phyloP scores from a whole-genome alignment of 1,284 basidiomycete genomes.

The Rhodotorula sp. region DNA sequence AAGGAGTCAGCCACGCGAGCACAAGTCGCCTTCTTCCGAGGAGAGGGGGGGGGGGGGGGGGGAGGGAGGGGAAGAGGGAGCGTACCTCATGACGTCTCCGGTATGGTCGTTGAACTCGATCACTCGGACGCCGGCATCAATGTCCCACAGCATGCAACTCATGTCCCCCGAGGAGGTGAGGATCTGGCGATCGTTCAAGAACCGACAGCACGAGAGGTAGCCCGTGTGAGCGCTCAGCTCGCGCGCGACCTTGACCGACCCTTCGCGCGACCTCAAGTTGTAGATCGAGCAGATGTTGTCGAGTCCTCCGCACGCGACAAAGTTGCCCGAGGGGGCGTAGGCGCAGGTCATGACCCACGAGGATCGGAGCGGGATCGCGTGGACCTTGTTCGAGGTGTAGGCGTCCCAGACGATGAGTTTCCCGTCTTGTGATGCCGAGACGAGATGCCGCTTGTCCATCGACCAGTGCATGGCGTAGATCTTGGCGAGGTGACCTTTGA shows the following conservation, averaged over 20 bases:
- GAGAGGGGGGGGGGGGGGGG: no score
- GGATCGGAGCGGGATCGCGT: constrained; percentile 93
- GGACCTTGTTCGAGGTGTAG: constrained; percentile 99
- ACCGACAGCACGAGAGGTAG: constrained; percentile 95
- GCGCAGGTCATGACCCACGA: constrained; percentile 99
- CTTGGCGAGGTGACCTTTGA: constrained; percentile 96
- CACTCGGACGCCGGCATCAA: constrained; percentile 90
- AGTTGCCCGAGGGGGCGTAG: constrained; percentile 93
- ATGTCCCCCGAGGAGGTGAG: constrained; percentile 97
- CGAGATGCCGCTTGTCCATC: constrained; percentile 90
- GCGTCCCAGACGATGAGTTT: constrained; percentile 99
- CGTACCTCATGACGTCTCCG: constrained; percentile 97
- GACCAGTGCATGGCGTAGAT: constrained; percentile 99
- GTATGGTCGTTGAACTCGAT: constrained; percentile 99
- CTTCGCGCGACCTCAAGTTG: constrained; percentile 63
- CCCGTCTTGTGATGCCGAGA: constrained; percentile 97
- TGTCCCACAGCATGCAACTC: constrained; percentile 99
- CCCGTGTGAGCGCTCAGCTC: constrained; percentile 96
- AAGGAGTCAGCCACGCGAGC: constrained; percentile 9
- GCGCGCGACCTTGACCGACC: constrained; percentile 58
- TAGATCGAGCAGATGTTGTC: constrained; percentile 99
- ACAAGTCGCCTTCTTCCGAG: no score
- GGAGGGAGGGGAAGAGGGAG: constrained; percentile 7
- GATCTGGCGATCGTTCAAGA: constrained; percentile 97
- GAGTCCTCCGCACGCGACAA: constrained; percentile 95